Percentiles rank a stretch among this genome's conserved stretches.
Conservation (phyloP, 352 stramenopile species). For the Pilasporangium apinafurcum region DNA sequence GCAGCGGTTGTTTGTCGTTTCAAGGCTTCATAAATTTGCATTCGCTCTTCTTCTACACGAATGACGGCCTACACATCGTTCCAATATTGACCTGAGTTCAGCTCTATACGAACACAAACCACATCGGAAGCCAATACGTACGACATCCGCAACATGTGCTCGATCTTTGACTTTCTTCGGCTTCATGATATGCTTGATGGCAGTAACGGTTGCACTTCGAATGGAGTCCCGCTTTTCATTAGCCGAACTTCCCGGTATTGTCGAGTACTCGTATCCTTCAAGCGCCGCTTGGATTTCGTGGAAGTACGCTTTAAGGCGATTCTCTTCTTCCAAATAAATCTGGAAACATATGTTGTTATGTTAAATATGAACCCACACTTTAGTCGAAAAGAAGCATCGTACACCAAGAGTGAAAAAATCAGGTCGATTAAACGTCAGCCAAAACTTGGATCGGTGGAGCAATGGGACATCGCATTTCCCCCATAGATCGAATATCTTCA, state of each 20-base stretch:
- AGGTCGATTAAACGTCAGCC: slow-evolving; percentile 61
- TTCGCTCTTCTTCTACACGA: slow-evolving; percentile 46
- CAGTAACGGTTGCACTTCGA: slow-evolving; percentile 7
- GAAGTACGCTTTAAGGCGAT: slow-evolving; percentile 31
- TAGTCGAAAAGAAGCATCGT: neutral
- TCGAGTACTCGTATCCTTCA: slow-evolving; percentile 37
- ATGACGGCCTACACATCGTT: slow-evolving; percentile 26
- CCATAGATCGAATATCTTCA: slow-evolving; percentile 70
- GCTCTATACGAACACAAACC: neutral
- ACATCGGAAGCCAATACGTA: slow-evolving; percentile 4
- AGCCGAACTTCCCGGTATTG: slow-evolving; percentile 7
- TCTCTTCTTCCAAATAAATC: slow-evolving; percentile 66
- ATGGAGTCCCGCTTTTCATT: slow-evolving; percentile 14
- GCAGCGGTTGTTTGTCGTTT: slow-evolving; percentile 34
- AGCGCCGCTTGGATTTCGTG: slow-evolving; percentile 20
- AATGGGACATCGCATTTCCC: slow-evolving; percentile 54
- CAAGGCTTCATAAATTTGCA: slow-evolving; percentile 47
- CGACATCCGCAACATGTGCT: slow-evolving; percentile 23
- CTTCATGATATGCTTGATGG: slow-evolving; percentile 17
- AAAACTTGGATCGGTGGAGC: slow-evolving; percentile 78
- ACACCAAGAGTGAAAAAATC: slow-evolving; percentile 80
- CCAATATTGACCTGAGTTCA: neutral
- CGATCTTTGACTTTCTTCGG: slow-evolving; percentile 12
- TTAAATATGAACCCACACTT: neutral
- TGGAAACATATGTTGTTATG: too few relatives aligned